Base-by-base conservation (phyloP, 768 basidiomycete species). In the Antrodiella citrinella region DNA sequence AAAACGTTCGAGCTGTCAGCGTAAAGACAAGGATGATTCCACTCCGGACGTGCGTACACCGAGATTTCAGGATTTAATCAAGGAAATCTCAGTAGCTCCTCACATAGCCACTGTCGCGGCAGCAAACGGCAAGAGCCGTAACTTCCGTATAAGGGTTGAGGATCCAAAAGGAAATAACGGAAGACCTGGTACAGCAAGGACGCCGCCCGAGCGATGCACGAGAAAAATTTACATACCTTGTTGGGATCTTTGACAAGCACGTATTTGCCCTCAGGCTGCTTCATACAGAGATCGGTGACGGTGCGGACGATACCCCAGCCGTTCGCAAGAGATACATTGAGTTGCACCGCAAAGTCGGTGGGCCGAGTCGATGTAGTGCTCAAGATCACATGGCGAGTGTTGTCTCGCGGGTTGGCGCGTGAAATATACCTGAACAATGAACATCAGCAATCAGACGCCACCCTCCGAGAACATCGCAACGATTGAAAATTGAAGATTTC, bases 271-370 rank as follows among this genome's bases (percentile, higher is more conserved):
- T 98, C 95, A 19, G 91, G 91, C 82, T 93, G 85, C 68, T 94
- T 93, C 82, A 96, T 81, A 66, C 88, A 90, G 53, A 98, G 68
- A 62, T 99, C 96, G 23, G 90, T 86, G 52, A 99, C 84, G 11
- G 90, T 95, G 52, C 96, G 78, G 25, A 98, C 91, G 61, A 99
- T 97, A 49, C 96, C 96, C 96, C 96, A 99, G 10, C 96, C 96
- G 63, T 98, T 98, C 26, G 88, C 73, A 49, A 98, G 71, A 22
- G 92, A 95, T 30, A 99, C 84, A 65, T 97, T 97, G 57, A 98
- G 86, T 68, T 98, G 96, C 4, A 73, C 76, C 7, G 96, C 94
- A 60, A 98, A 98, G 55, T 98, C 96, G 18, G 80, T 77, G 4
- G 96, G 95, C 47, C 95, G 90, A 78, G 93, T 84, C 18, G 92